Base-by-base conservation (phyloP, 1,284 basidiomycete species). In the Agaricales sp. region DNA sequence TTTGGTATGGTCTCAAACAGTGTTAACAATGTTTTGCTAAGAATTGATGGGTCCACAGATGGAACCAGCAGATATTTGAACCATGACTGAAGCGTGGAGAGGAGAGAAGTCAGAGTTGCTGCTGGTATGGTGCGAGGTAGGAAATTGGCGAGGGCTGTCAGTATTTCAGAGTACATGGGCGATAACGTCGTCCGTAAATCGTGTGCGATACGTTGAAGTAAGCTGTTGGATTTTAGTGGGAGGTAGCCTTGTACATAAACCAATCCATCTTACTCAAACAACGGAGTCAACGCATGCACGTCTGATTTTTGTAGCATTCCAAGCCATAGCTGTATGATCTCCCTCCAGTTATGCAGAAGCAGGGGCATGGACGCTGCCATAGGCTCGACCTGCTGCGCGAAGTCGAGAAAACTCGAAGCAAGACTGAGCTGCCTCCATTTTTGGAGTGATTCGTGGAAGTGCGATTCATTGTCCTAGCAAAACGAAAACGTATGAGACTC, bases 361-460 rank as follows among this genome's bases (percentile, higher is more conserved):
- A 92, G 69, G 0, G 91, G 82, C 69, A 94, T 79, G 1, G 87
- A 91, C 2, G 78, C 74, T 1, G 86, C 82, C 21, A 92, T 68
- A 0, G 75, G 67, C 35, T 77, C 71, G 0, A 75, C 74, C 47
- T 74, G 69, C 50, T 75, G 70, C 2, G 83, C 78, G 54, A 92
- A 88, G 18, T 72, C 65, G 51, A 90, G 68, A 64, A 92, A 94
- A 0, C 80, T 73, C 0, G 83, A 77, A 0, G 87, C 76, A 22
- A 94, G 77, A 62, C 89, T 92, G 48, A 93, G 76, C 55, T 89
- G 82, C 53, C 75, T 70, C 83, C 85, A 88, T 55, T 85, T 77
- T 21, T 78, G 68, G 22, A 91, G 67, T 1, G 81, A 73, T 56
- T 76, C 71, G 51, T 81, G 75, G 58, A 90, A 89, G 58, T 85